Evolutionary conservation across 768 basidiomycete genomes (phyloP).

Genomic region (Amanita pseudoporphyria): DNA sequence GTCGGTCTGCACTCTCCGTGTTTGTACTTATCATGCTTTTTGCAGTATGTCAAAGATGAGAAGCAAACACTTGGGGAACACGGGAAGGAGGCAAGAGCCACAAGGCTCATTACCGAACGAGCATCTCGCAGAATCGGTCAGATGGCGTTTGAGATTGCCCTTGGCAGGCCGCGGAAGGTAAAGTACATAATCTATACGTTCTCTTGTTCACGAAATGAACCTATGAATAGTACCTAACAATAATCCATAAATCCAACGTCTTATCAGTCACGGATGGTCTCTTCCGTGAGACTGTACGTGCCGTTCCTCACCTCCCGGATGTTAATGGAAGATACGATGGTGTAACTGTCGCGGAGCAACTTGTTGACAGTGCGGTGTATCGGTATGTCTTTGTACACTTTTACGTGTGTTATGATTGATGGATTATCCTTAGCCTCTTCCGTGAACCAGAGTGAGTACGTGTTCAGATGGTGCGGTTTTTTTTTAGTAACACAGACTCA

Average conservation of each 20-base stretch:
- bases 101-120: slow-evolving; percentile 85
- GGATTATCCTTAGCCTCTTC: slow-evolving; percentile 59
- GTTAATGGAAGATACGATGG: slow-evolving; percentile 54
- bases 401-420: neutral
- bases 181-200: slow-evolving; percentile 7
- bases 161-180: slow-evolving; percentile 68
- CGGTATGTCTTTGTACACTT: slow-evolving; percentile 38
- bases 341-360: slow-evolving; percentile 81
- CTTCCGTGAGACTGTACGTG: slow-evolving; percentile 89
- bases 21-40: neutral
- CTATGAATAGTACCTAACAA: slow-evolving; percentile 65
- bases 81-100: slow-evolving; percentile 83
- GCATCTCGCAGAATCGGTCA: slow-evolving; percentile 87
- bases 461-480: neutral
- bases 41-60: slow-evolving; percentile 94
- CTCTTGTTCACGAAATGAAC: slow-evolving; percentile 5
- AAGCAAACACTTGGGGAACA: slow-evolving; percentile 48
- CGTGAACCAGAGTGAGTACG: slow-evolving; percentile 81
- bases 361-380: slow-evolving; percentile 98
- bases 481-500: slow-evolving; percentile 8
- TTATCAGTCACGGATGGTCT: slow-evolving; percentile 92
- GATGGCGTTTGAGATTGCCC: slow-evolving; percentile 92
- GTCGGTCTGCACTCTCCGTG: slow-evolving; percentile 13
- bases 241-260: slow-evolving; percentile 98
- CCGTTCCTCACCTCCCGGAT: slow-evolving; percentile 42